Percentiles rank a stretch among this genome's conserved stretches.
phyloP scores from a whole-genome alignment of 345 rosid species.

The Psidium guajava region DNA sequence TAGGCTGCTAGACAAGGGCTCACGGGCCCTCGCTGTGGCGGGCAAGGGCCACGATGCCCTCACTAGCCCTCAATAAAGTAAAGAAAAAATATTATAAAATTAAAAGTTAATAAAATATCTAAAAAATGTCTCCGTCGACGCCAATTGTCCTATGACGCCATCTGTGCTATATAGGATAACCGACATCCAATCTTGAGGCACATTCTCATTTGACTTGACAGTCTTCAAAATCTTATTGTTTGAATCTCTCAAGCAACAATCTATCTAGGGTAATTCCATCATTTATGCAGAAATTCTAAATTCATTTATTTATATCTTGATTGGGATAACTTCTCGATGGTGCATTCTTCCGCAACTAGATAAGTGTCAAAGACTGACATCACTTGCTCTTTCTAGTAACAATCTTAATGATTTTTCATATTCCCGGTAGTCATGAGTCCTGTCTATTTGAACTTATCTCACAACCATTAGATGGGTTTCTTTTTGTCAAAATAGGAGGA shows the following conservation, averaged over 20 bases:
- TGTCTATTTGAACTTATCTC: constrained; percentile 5
- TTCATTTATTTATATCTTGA: neutral
- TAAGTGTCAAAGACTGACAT: neutral
- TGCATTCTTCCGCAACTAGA: constrained; percentile 8
- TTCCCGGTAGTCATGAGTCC: neutral
- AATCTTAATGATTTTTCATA: constrained; percentile 7
- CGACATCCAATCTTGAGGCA: neutral
- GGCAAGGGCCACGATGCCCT: no score
- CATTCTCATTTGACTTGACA: constrained; percentile 3
- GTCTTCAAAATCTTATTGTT: neutral
- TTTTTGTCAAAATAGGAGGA: constrained; percentile 10
- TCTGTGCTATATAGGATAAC: no score
- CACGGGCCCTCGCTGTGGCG: no score
- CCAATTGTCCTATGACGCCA: no score
- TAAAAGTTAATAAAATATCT: no score
- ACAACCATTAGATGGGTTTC: constrained; percentile 13
- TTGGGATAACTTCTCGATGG: constrained; percentile 3
- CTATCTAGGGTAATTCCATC: constrained; percentile 9
- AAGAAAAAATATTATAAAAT: no score
- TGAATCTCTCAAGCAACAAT: neutral
- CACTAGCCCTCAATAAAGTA: no score
- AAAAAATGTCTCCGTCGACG: no score
- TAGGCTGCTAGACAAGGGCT: no score
- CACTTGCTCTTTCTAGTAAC: neutral
- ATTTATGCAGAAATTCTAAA: constrained; percentile 8